Evolutionary conservation across 768 basidiomycete genomes (phyloP).

Genomic region (Dacryopinax spathularia): DNA sequence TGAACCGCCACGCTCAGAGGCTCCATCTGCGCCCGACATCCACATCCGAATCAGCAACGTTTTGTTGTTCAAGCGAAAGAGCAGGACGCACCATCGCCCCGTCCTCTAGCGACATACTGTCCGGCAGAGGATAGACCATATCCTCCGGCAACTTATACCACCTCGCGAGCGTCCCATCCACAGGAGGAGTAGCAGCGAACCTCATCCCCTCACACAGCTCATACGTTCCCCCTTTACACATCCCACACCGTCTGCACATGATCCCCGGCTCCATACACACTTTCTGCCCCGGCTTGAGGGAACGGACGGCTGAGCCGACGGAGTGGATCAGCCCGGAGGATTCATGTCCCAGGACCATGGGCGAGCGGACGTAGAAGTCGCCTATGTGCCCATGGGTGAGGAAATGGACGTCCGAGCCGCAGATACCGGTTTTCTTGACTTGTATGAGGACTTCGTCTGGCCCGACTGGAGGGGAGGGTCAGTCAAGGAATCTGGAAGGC

Average conservation of each 20-base stretch:
- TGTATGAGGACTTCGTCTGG: constrained; percentile 74
- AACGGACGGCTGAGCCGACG: constrained; percentile 66
- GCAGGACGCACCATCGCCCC: constrained; percentile 63
- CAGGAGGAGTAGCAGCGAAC: constrained; percentile 88
- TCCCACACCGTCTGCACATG: constrained; percentile 68
- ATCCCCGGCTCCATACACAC: constrained; percentile 92
- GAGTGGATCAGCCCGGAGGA: constrained; percentile 55
- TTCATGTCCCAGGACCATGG: constrained; percentile 92
- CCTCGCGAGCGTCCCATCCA: constrained; percentile 78
- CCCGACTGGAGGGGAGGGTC: constrained; percentile 32
- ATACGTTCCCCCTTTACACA: constrained; percentile 72
- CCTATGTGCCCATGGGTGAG: constrained; percentile 16
- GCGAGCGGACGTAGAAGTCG: constrained; percentile 62
- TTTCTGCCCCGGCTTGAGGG: constrained; percentile 65
- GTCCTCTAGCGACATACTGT: constrained; percentile 77
- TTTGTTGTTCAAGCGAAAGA: not conserved
- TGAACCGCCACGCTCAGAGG: constrained; percentile 88
- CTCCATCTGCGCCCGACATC: constrained; percentile 56
- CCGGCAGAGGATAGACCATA: constrained; percentile 67
- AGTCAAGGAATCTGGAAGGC: not conserved
- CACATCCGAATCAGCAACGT: not conserved
- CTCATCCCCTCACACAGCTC: constrained; percentile 72
- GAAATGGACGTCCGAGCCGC: constrained; percentile 63
- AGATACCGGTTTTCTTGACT: constrained; percentile 89
- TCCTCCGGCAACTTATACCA: constrained; percentile 81